Base-by-base conservation (phyloP, 192 early-diverging fungal genomes). In the Podila epigama region DNA sequence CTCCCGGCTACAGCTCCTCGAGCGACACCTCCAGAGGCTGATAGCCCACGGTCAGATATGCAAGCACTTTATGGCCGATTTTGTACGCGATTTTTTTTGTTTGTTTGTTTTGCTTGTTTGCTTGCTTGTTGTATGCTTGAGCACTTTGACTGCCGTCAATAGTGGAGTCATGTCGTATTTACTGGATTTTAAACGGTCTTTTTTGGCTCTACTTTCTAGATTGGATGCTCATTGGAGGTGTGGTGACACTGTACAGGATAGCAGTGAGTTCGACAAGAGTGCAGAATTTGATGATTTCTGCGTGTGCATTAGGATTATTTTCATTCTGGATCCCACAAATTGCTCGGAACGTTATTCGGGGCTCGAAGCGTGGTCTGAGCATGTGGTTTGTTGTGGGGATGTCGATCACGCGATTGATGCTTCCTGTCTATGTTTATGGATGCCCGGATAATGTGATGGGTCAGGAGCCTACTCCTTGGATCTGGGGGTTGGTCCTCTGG, bases 271-370 rank as follows among this genome's bases (percentile, higher is more conserved):
- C 84, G 33, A 69, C 86, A 13, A 68, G 63, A 61, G 60, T 87
- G 11, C 82, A 83, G 58, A 70, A 85, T 57, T 32, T 84, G 34
- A 69, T 83, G 66, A 68, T 88, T 32, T 56, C 56, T 5, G 41
- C 83, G 50, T 55, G 84, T 31, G 78, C 86, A 10, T 63, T 87
- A 13, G 54, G 62, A 2, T 59, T 88, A 33, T 90, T 84, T 75
- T 92, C 91, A 3, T 91, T 89, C 79, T 95, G 93, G 93, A 72
- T 92, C 13, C 93, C 93, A n/a, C 93, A 95, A 58, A 92, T 92
- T 50, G 72, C 85, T 29, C 84, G 90, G 69, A 93, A 92, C 55
- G 83, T 89, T 20, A 79, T 69, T 20, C 84, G 90, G 36, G 90
- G 91, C 27, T 85, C 90, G 15, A 78, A 86, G 63, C 75, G 84